Evolutionary conservation across 192 early-diverging fungal species (phyloP).

Genomic region (Podila verticillata): DNA sequence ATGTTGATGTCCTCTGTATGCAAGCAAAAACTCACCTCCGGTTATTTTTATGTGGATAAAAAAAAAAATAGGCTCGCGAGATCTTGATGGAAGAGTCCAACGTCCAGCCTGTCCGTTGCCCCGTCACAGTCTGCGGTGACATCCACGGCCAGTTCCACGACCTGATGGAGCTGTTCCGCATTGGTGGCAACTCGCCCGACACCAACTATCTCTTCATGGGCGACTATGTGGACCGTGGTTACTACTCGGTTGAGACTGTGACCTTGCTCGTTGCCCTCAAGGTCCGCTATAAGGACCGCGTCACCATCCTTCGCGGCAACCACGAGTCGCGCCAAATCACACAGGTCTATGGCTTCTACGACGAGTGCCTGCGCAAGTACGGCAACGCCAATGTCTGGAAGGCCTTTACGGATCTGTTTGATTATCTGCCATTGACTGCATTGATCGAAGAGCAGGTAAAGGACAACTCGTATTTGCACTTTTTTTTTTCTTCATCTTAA

Average conservation of each 20-base stretch:
- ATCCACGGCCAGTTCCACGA: slow-evolving; percentile 99
- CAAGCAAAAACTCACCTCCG: no score
- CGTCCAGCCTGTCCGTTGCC: slow-evolving; percentile 95
- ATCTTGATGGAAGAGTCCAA: slow-evolving; percentile 96
- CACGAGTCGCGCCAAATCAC: slow-evolving; percentile 99
- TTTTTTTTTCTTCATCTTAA: not conserved
- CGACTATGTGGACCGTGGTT: slow-evolving; percentile 99
- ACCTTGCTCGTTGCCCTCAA: slow-evolving; percentile 95
- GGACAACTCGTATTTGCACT: not conserved
- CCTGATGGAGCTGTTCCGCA: slow-evolving; percentile 95
- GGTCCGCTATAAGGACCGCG: slow-evolving; percentile 88
- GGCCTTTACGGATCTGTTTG: slow-evolving; percentile 97
- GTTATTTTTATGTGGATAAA: no score
- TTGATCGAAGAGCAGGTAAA: slow-evolving; percentile 92
- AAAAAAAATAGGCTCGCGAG: slow-evolving; percentile 76
- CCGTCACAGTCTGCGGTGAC: slow-evolving; percentile 98
- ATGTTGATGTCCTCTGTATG: no score
- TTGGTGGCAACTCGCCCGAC: slow-evolving; percentile 95
- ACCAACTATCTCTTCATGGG: slow-evolving; percentile 99
- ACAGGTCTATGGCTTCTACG: slow-evolving; percentile 99
- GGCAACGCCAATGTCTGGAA: slow-evolving; percentile 99
- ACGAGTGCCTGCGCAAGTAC: slow-evolving; percentile 98
- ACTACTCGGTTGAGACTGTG: slow-evolving; percentile 98
- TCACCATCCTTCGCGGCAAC: slow-evolving; percentile 99
- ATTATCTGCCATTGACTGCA: slow-evolving; percentile 95